Conservation (phyloP, 1,284 basidiomycete species). For the Rhodotorula sp. region DNA sequence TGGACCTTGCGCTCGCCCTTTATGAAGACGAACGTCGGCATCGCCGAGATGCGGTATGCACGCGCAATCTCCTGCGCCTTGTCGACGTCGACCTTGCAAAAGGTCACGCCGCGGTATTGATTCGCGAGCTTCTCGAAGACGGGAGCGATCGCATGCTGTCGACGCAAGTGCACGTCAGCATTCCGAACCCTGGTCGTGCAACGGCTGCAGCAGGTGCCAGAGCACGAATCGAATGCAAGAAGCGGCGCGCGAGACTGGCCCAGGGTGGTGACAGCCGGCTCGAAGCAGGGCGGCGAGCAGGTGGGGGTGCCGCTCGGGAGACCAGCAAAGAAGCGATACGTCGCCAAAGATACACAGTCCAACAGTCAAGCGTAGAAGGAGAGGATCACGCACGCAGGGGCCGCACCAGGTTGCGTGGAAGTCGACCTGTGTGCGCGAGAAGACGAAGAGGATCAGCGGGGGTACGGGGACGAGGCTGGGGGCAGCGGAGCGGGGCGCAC, state of each 20-base stretch:
- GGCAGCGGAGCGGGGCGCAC: constrained; percentile 6
- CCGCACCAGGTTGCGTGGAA: constrained; percentile 40
- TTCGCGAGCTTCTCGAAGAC: constrained; percentile 29
- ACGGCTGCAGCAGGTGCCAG: too few relatives aligned
- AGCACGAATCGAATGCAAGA: too few relatives aligned
- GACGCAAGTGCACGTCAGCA: neutral
- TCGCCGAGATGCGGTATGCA: constrained; percentile 23
- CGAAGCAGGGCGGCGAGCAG: too few relatives aligned
- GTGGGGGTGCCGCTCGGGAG: too few relatives aligned
- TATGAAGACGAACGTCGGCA: constrained; percentile 41
- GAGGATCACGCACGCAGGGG: constrained; percentile 22
- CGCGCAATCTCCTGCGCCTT: constrained; percentile 18
- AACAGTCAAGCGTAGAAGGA: neutral
- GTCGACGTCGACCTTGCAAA: constrained; percentile 37
- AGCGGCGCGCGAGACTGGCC: too few relatives aligned
- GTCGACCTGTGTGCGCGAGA: constrained; percentile 20
- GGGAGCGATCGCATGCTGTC: constrained; percentile 38
- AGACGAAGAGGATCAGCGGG: neutral
- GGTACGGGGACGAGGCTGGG: neutral
- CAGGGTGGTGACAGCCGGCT: too few relatives aligned
- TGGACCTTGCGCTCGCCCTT: constrained; percentile 27
- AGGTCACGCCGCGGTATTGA: constrained; percentile 17
- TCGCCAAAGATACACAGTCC: too few relatives aligned
- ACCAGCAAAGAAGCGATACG: too few relatives aligned
- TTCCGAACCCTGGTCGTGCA: too few relatives aligned